A percentile compares a stretch with the other conserved stretches of the same genome.
phyloP scores from a whole-genome alignment of 768 basidiomycete species.

The Rhodocollybia butyracea region DNA sequence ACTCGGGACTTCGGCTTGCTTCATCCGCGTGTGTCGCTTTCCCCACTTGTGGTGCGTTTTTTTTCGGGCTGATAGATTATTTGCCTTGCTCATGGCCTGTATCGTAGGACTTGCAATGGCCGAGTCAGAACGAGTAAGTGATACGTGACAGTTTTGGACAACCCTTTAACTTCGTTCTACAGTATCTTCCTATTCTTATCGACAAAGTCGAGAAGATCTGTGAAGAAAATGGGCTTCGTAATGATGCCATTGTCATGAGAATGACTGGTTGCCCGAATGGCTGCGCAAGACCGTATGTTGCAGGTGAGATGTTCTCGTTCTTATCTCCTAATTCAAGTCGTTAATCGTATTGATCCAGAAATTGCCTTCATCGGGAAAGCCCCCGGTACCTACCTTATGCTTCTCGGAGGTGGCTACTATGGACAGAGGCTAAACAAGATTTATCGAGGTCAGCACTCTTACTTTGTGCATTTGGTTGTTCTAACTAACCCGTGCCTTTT shows the following conservation, averaged over 20 bases:
- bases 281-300: conserved; percentile 90
- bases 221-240: conserved; percentile 88
- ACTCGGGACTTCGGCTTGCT: conserved; percentile 76
- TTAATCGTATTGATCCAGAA: conserved; percentile 43
- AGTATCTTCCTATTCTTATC: conserved; percentile 91
- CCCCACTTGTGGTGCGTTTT: conserved; percentile 80
- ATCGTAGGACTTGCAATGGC: conserved; percentile 39
- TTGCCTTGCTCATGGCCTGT: conserved; percentile 2
- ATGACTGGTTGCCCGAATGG: conserved; percentile 98
- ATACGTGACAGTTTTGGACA: not conserved
- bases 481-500: not conserved
- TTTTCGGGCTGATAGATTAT: not conserved
- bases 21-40: conserved; percentile 97
- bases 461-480: not conserved
- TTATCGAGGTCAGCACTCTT: conserved; percentile 62
- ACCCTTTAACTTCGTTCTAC: conserved; percentile 4
- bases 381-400: conserved; percentile 87
- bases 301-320: conserved; percentile 45
- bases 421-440: conserved; percentile 97
- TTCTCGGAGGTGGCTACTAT: conserved; percentile 93
- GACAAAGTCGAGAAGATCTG: conserved; percentile 94
- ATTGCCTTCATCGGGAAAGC: conserved; percentile 97
- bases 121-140: conserved; percentile 51
- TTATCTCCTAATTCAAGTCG: conserved; percentile 4
- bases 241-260: conserved; percentile 96